phyloP scores from a whole-genome alignment of 2,329 filamentous ascomycete genomes.

The Emergomyces orientalis region DNA sequence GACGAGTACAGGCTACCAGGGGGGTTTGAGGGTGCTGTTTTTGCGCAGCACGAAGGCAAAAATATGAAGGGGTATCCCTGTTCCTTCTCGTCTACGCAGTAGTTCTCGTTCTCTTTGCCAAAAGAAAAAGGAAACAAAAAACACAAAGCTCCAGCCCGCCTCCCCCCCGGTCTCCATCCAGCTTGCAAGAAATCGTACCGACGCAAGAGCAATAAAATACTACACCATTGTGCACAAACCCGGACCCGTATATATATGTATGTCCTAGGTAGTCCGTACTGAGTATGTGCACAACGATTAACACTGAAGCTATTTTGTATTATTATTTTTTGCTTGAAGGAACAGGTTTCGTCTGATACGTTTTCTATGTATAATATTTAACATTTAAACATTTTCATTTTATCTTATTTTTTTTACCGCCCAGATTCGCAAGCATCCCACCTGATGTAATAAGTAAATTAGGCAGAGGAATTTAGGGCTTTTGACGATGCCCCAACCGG shows the following conservation, averaged over 20 bases:
- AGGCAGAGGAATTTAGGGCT: neutral
- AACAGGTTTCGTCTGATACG: too few relatives aligned
- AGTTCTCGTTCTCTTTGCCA: neutral
- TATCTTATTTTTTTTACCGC: too few relatives aligned
- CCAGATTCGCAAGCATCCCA: too few relatives aligned
- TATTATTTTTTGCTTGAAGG: too few relatives aligned
- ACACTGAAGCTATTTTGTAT: too few relatives aligned
- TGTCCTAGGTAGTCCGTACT: too few relatives aligned
- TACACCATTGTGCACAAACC: neutral
- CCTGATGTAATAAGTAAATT: neutral
- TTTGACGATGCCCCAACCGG: too few relatives aligned
- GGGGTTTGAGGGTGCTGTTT: neutral
- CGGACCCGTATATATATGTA: neutral
- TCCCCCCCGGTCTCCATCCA: neutral
- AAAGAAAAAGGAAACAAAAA: neutral
- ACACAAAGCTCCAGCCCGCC: neutral
- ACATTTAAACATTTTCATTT: too few relatives aligned
- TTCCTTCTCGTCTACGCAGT: too few relatives aligned
- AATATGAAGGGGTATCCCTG: neutral
- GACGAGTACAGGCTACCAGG: neutral
- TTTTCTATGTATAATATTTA: too few relatives aligned
- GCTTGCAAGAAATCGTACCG: neutral
- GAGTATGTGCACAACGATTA: too few relatives aligned
- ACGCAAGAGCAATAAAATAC: neutral
- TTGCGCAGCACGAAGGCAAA: neutral